A percentile compares a stretch with the other conserved stretches of the same genome.
These are phyloP conservation scores for Colletotrichum neosansevieriae DNA, from an alignment of 2,329 filamentous ascomycete genomes.

Conservation along the genomic window DNA sequence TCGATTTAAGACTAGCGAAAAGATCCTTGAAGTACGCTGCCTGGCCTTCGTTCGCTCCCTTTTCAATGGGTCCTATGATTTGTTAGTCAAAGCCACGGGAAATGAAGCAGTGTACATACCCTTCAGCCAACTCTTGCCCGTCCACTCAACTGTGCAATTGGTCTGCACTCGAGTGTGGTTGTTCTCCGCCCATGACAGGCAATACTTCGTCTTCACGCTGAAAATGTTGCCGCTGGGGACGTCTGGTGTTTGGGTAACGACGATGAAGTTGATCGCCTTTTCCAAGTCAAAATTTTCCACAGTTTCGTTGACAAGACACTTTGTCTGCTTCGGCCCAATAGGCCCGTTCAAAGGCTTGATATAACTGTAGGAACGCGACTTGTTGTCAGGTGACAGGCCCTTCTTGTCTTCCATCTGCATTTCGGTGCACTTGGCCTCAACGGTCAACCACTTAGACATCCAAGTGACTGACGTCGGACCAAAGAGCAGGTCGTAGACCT, in stretches of 20 bases:
- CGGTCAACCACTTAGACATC: slow-evolving; percentile 87
- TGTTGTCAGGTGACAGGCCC: slow-evolving; percentile 80
- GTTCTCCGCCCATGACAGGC: slow-evolving; percentile 89
- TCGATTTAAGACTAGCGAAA: slow-evolving; percentile 78
- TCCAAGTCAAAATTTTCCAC: slow-evolving; percentile 90
- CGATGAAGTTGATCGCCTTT: slow-evolving; percentile 84
- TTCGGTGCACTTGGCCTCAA: slow-evolving; percentile 91
- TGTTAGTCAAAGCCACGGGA: slow-evolving; percentile 46
- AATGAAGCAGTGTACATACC: slow-evolving; percentile 65
- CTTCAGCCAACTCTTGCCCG: slow-evolving; percentile 97
- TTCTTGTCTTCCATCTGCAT: slow-evolving; percentile 87
- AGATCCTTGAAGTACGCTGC: slow-evolving; percentile 84
- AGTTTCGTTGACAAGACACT: slow-evolving; percentile 88
- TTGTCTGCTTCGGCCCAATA: slow-evolving; percentile 94
- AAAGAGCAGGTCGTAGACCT: slow-evolving; percentile 90
- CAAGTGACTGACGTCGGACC: slow-evolving; percentile 83
- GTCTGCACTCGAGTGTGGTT: slow-evolving; percentile 88
- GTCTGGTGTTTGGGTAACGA: slow-evolving; percentile 90
- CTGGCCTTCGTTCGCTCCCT: slow-evolving; percentile 93
- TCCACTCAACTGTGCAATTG: slow-evolving; percentile 95
- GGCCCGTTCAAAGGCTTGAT: slow-evolving; percentile 89
- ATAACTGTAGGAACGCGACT: slow-evolving; percentile 82
- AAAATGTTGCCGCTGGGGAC: slow-evolving; percentile 96
- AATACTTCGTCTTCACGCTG: slow-evolving; percentile 92
- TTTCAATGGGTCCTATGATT: slow-evolving; percentile 86